Base-by-base conservation (phyloP, 2,329 filamentous ascomycete genomes). In the Exophiala mesophila region DNA sequence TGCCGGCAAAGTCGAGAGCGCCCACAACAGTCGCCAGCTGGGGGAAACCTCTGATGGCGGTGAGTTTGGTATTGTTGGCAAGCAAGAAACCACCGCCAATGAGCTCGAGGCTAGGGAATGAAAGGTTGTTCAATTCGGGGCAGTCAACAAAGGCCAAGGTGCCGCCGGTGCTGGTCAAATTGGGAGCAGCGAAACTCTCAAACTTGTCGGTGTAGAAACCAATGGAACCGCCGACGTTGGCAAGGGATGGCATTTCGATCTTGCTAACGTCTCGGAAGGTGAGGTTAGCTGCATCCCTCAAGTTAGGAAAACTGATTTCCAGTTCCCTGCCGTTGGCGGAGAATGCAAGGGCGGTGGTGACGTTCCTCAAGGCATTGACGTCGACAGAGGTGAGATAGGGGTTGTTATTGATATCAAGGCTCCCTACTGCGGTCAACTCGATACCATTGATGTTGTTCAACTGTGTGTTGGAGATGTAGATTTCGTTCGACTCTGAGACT, bases 371-470 rank as follows among this genome's bases (percentile, higher is more conserved):
- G 62, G 84, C 77, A 66, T 88, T 85, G 54, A 71, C 66, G 61
- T 78, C 77, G 71, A 94, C 85, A 49, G 72, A 73, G 61, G 77
- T 78, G 57, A 98, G 76, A 62, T 83, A 82, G 49, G 71, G 71
- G 80, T 97, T 97, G 82, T 95, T 95, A 77, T 86, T 83, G 68
- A 98, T 83, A 64, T 85, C 73, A 63, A 98, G 78, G 54, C 71
- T 74, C 44, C 78, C 75, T 41, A 88, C 82, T n/a, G 76, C 74
- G 52, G 78, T 67, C 52, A 97, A 74, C 63, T 88, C 84, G 63
- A 98, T 85, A 60, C 88, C 88, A 54, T 82, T 74, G 47, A 98
- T 77, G 54, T 76, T 80, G 63, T 72, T 76, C 56, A 98, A 78
- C 66, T 82, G 80, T 37, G 92, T 98, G 73, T 98, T 92, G 67